Evolutionary conservation across 257 asterid genomes (phyloP).

Genomic region (Nicotiana knightiana): DNA sequence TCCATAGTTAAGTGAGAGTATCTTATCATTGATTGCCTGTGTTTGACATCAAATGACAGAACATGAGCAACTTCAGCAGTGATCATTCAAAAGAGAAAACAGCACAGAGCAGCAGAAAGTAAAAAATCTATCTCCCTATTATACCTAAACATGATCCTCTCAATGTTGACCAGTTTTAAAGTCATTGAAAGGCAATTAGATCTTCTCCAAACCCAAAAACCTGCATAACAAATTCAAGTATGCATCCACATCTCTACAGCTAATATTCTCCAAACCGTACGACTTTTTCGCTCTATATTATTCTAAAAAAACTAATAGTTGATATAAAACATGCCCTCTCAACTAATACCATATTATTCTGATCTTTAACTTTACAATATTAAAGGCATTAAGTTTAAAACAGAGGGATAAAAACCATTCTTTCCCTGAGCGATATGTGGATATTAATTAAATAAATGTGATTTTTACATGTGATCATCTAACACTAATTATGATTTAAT

Average conservation of each 20-base stretch:
- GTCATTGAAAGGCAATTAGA: background rate
- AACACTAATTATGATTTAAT: background rate
- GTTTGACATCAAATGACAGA: slow-evolving; percentile 12
- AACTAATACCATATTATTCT: background rate
- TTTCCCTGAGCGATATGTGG: background rate
- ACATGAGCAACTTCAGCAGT: background rate
- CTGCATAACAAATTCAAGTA: background rate
- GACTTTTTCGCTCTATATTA: background rate
- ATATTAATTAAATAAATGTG: background rate
- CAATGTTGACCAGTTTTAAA: background rate
- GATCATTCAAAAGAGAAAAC: background rate
- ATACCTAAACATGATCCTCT: background rate
- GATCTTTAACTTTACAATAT: background rate
- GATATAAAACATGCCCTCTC: background rate
- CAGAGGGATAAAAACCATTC: background rate
- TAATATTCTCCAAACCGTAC: background rate
- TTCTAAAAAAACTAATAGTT: background rate
- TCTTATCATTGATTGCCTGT: slow-evolving; percentile 84
- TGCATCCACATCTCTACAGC: background rate
- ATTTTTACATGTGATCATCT: background rate
- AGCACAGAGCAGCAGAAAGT: background rate
- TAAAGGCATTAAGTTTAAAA: background rate
- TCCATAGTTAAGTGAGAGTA: slow-evolving; percentile 62
- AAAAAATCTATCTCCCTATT: background rate
- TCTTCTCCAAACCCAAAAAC: background rate